Evolutionary conservation across 2,329 filamentous ascomycete genomes (phyloP), one percentile per base, ranked within the genome.

Genomic region (Colletotrichum lentis): DNA sequence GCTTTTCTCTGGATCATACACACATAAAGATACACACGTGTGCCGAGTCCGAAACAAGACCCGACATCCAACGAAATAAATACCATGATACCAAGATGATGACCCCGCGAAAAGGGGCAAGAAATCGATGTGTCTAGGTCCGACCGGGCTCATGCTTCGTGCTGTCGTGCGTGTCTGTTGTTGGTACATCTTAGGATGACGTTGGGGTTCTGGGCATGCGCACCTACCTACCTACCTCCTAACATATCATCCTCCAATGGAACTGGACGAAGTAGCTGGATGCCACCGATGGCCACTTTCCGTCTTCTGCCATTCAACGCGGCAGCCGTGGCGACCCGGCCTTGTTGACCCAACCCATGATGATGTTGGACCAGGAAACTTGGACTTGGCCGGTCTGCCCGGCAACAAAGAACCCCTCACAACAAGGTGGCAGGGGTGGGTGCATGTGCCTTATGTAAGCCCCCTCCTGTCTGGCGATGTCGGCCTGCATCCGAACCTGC

Each of bases 321-420:
- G 18, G 43, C 37, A 24, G 31, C 31, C 31, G 16, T 16, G 8
- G 43, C 43, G 56, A 18, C 31, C 14, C 18, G n/a, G 12, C n/a
- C n/a, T 49, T 59, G 56, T 59, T 59, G 56, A 59, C 24, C 43
- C 31, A 35, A 58, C 43, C 20, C 47, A 52, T 14, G 11, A 52
- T 14, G 11, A 52, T 44, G 46, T 64, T 31, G 20, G 55, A 64
- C 43, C 46, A n/a, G 11, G 49, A 35, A 35, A 35, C 8, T 35
- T 22, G 35, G 56, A 8, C 43, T 22, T 61, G 50, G 50, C 50
- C 27, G 10, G 60, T 54, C 41, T 54, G 46, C 64, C 64, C 64
- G 31, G 60, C 60, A 67, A 67, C 64, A 31, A 54, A 43, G 39
- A 47, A 67, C 60, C 60, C 60, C 60, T n/a, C n/a, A n/a, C n/a